Percentiles rank a stretch among this genome's conserved stretches.
Evolutionary conservation across 805 yeast species (phyloP).

Genomic region (Suhomyces faveliae): DNA sequence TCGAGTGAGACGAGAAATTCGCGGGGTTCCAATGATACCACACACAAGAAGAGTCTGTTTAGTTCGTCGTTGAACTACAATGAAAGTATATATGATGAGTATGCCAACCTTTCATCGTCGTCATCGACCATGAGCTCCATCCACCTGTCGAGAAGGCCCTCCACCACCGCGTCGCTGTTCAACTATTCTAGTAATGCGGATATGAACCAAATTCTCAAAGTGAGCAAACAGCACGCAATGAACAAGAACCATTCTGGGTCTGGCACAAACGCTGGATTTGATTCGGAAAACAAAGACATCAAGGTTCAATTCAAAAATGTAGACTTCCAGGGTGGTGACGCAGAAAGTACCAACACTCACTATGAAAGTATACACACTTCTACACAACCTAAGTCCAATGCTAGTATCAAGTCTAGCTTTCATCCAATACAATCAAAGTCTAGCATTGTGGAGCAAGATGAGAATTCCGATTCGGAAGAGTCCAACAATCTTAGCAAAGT

Average conservation of each 20-base stretch:
- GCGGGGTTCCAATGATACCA: conserved; percentile 3
- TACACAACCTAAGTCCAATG: too few relatives aligned
- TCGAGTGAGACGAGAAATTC: conserved; percentile 5
- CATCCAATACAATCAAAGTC: too few relatives aligned
- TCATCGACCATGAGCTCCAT: conserved; percentile 1
- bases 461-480: conserved; percentile 11
- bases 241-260: neutral
- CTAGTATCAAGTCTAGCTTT: too few relatives aligned
- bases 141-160: conserved; percentile 5
- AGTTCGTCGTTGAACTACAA: neutral
- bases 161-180: conserved; percentile 4
- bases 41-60: neutral
- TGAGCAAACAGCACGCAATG: conserved; percentile 9
- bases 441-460: conserved; percentile 5
- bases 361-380: neutral
- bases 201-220: conserved; percentile 16
- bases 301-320: conserved; percentile 4
- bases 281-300: conserved; percentile 1
- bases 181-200: conserved; percentile 11
- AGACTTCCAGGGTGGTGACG: neutral
- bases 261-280: neutral
- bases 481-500: conserved; percentile 17
- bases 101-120: neutral
- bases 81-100: neutral
- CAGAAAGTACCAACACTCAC: neutral